phyloP scores from a whole-genome alignment of 2,329 filamentous ascomycete genomes.

The Raffaelea arxii region DNA sequence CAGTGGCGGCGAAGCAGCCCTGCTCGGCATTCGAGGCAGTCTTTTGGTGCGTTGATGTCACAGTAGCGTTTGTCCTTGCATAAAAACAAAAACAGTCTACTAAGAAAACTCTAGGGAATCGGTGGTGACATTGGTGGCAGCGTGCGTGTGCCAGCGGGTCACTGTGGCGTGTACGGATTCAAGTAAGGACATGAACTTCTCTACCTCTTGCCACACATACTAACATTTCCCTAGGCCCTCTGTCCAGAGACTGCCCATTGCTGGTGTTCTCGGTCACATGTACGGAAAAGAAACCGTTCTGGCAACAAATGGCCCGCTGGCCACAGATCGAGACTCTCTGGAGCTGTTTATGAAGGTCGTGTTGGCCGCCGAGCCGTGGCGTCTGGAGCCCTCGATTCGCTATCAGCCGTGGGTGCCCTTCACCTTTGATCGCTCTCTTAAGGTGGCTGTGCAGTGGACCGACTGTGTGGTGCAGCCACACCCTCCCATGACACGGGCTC shows the following conservation, averaged over 20 bases:
- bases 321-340: conserved; percentile 19
- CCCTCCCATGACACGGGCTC: conserved; percentile 46
- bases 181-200: conserved; percentile 5
- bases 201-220: not conserved
- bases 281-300: not conserved
- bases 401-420: conserved; percentile 47
- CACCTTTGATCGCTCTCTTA: conserved; percentile 21
- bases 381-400: conserved; percentile 52
- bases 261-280: not conserved
- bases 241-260: not conserved
- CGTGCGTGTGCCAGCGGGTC: conserved; percentile 18
- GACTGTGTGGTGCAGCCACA: conserved; percentile 35
- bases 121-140: conserved; percentile 21
- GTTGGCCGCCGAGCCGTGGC: conserved; percentile 51
- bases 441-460: not conserved
- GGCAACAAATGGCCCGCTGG: not conserved
- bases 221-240: not conserved
- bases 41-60: conserved; percentile 28
- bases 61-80: not conserved
- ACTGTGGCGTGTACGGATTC: conserved; percentile 20
- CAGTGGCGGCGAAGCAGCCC: conserved; percentile 25
- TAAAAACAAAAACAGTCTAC: not conserved
- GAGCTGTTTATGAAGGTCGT: conserved; percentile 43
- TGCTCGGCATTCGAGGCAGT: conserved; percentile 23
- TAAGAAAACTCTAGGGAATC: conserved; percentile 26